A percentile compares a stretch with the other conserved stretches of the same genome.
Conservation (phyloP, 2,329 filamentous ascomycete species). For the Emericellopsis cladophorae region DNA sequence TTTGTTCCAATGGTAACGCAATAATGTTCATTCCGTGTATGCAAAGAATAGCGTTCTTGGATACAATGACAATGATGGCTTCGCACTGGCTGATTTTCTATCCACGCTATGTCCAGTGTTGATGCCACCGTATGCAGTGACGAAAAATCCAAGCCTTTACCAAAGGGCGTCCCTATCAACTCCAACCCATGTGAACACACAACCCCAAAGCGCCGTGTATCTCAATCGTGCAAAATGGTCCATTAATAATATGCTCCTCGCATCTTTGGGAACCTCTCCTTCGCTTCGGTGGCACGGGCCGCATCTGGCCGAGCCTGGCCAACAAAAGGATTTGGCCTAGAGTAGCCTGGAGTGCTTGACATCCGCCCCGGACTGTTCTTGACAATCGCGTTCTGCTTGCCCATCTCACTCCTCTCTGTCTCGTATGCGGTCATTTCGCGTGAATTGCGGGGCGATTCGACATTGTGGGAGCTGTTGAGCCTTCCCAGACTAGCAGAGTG, state of each 20-base stretch:
- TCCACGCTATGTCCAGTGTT: too few relatives aligned
- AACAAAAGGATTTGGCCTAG: conserved; percentile 23
- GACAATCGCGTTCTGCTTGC: conserved; percentile 25
- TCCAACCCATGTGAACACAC: too few relatives aligned
- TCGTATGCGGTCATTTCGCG: conserved; percentile 49
- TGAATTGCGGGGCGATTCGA: conserved; percentile 41
- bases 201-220: not conserved
- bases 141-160: too few relatives aligned
- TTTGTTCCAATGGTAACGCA: too few relatives aligned
- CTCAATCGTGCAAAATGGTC: not conserved
- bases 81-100: too few relatives aligned
- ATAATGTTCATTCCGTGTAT: too few relatives aligned
- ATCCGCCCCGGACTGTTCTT: conserved; percentile 14
- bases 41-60: too few relatives aligned
- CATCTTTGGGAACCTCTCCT: conserved; percentile 27
- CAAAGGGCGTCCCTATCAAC: too few relatives aligned
- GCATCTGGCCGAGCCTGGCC: conserved; percentile 20
- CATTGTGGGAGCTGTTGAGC: conserved; percentile 25
- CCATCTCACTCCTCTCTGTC: conserved; percentile 23
- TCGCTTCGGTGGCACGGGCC: conserved; percentile 5
- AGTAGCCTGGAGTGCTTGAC: not conserved
- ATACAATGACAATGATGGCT: too few relatives aligned
- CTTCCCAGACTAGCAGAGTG: conserved; percentile 58
- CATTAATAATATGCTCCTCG: not conserved
- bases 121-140: too few relatives aligned